Base-by-base conservation (phyloP, 73 alveolate species). In the Durusdinium trenchii region DNA sequence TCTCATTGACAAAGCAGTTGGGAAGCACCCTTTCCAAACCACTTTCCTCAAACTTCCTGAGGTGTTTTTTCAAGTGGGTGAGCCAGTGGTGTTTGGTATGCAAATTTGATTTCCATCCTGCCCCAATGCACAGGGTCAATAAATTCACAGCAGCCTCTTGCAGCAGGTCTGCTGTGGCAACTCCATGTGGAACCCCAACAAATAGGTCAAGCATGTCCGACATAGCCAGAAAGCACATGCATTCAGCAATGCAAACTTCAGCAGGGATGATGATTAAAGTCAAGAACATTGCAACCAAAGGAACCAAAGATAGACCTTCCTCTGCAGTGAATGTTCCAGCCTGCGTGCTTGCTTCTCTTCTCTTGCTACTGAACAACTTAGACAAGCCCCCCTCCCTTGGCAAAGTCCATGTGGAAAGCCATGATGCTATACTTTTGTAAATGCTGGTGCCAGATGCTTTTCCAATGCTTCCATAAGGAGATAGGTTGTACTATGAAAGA, bases 251-350 rank as follows among this genome's bases (percentile, higher is more conserved):
- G 61, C 95, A 86, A 23, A 40, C 95, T 35, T 82, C 95, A 3
- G 82, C 61, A 3, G 52, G 54, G 0, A 38, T 14, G 9, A 86
- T 28, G 9, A 28, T 38, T 2, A 43, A 38, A 3, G 54, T 5
- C 30, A 54, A 40, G 1, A 0, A 54, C 2, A 84, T 3, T 12
- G 95, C 79, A 4, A 52, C 0, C 52, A 86, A 23, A 3, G 64
- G 42, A 61, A 16, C 54, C 47, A 86, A 7, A 4, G 62, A n/a
- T 4, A 86, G 47, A 12, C 40, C 82, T 40, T 86, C 95, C 5
- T 61, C 51, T 12, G 95, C 95, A 20, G 83, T 57, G 82, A 86
- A 86, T 6, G 40, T 86, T 32, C 36, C 35, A 3, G 95, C 95
- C 36, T 2, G 46, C 61, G 14, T 40, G 61, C 12, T 38, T 6